Percentiles rank a stretch among this genome's conserved stretches.
Conservation (phyloP, 192 early-diverging fungal genomes). For the Coemansia asiatica region DNA sequence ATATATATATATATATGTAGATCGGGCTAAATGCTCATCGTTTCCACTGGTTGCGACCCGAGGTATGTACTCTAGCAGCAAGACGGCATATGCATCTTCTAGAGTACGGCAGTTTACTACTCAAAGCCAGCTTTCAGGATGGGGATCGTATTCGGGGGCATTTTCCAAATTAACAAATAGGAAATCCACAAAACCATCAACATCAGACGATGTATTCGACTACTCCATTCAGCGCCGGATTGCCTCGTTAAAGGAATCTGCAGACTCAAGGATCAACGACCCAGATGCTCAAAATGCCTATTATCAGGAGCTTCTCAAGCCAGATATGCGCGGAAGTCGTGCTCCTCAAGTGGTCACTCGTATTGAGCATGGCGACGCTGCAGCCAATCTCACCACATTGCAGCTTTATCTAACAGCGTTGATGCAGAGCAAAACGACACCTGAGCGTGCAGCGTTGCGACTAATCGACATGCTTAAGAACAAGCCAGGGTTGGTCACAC, state of each 20-base stretch:
- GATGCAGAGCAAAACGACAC: slow-evolving; percentile 41
- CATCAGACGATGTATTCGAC: slow-evolving; percentile 23
- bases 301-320: slow-evolving; percentile 46
- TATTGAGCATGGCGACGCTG: slow-evolving; percentile 42
- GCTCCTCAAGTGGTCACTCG: slow-evolving; percentile 45
- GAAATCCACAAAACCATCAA: background rate
- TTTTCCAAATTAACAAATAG: background rate
- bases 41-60: background rate
- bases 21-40: no score
- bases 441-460: slow-evolving; percentile 49
- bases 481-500: slow-evolving; percentile 39
- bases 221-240: slow-evolving; percentile 35
- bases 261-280: slow-evolving; percentile 25
- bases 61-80: background rate
- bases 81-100: slow-evolving; percentile 1
- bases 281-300: slow-evolving; percentile 44
- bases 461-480: slow-evolving; percentile 43
- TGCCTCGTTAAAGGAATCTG: slow-evolving; percentile 28
- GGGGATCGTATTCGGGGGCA: slow-evolving; percentile 43
- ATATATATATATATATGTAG: no score
- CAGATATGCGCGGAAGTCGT: slow-evolving; percentile 28
- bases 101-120: slow-evolving; percentile 36
- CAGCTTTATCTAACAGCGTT: slow-evolving; percentile 51
- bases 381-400: slow-evolving; percentile 40
- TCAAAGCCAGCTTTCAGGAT: slow-evolving; percentile 21